Percentiles rank a stretch among this genome's conserved stretches.
Conservation (phyloP, 352 stramenopile genomes). For the Pythium volutum region DNA sequence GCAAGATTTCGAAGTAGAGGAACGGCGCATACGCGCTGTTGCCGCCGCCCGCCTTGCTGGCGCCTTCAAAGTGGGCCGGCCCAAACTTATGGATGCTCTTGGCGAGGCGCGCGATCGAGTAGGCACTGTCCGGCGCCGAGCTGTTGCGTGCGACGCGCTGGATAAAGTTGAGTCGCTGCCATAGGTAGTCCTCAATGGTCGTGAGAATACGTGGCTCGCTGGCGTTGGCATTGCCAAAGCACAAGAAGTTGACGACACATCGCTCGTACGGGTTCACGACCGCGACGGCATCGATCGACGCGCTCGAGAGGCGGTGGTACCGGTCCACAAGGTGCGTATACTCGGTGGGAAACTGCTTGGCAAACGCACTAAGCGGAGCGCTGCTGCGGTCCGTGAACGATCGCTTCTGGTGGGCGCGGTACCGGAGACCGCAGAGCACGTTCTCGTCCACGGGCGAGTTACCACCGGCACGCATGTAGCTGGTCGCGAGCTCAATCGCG, state of each 20-base stretch:
- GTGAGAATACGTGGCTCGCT: slow-evolving; percentile 72
- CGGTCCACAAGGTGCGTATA: slow-evolving; percentile 60
- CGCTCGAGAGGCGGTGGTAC: slow-evolving; percentile 67
- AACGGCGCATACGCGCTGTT: slow-evolving; percentile 53
- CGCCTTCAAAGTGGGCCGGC: slow-evolving; percentile 62
- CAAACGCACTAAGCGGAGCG: slow-evolving; percentile 46
- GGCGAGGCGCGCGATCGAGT: slow-evolving; percentile 60
- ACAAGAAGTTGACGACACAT: slow-evolving; percentile 80
- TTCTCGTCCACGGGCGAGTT: slow-evolving; percentile 49
- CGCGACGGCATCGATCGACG: slow-evolving; percentile 66
- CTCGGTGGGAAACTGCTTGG: slow-evolving; percentile 64
- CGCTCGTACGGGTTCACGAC: slow-evolving; percentile 76
- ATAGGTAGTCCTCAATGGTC: slow-evolving; percentile 86
- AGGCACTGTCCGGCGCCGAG: slow-evolving; percentile 47
- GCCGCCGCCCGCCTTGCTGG: slow-evolving; percentile 26
- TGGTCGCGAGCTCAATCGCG: slow-evolving; percentile 53
- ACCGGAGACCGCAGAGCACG: slow-evolving; percentile 57
- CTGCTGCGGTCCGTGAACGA: slow-evolving; percentile 37
- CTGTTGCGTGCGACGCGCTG: slow-evolving; percentile 39
- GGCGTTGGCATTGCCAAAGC: slow-evolving; percentile 72
- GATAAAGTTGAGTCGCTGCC: slow-evolving; percentile 81
- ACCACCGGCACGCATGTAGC: slow-evolving; percentile 32
- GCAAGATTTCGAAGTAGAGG: slow-evolving; percentile 78
- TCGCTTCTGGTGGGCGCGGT: slow-evolving; percentile 59
- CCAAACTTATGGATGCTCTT: slow-evolving; percentile 79